phyloP scores from a whole-genome alignment of 1,284 basidiomycete species.

The Malassezia nana region DNA sequence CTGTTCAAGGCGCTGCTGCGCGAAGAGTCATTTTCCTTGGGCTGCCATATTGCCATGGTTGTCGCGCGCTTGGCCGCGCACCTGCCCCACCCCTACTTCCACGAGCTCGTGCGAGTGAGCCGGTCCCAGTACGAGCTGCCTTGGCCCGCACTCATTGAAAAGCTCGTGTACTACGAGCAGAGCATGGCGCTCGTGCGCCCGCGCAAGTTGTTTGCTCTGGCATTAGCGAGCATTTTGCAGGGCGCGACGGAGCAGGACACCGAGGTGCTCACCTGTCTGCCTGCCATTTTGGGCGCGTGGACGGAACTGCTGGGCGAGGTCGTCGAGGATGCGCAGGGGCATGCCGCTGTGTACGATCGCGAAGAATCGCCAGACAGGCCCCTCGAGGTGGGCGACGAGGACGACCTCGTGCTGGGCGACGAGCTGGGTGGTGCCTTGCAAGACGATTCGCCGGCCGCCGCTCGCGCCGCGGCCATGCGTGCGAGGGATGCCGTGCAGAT shows the following conservation, averaged over 20 bases:
- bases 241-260: constrained; percentile 5
- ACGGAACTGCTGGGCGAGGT: constrained; percentile 36
- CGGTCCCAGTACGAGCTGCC: not conserved
- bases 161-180: constrained; percentile 24
- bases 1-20: constrained; percentile 31
- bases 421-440: constrained; percentile 24
- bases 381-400: not conserved
- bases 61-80: constrained; percentile 24
- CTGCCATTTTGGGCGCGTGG: constrained; percentile 37
- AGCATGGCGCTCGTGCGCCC: constrained; percentile 35
- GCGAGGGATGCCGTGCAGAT: constrained; percentile 23
- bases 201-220: constrained; percentile 32
- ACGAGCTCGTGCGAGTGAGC: constrained; percentile 24
- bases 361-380: not conserved
- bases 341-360: constrained; percentile 7
- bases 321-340: constrained; percentile 20
- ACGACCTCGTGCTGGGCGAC: constrained; percentile 16
- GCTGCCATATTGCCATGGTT: not conserved
- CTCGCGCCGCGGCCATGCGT: constrained; percentile 1
- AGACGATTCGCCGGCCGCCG: constrained; percentile 26
- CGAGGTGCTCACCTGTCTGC: constrained; percentile 19
- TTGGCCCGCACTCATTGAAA: constrained; percentile 22
- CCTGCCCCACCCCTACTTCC: constrained; percentile 22
- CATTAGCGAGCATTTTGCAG: constrained; percentile 22
- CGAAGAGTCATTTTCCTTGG: constrained; percentile 24